Evolutionary conservation across 2,329 filamentous ascomycete genomes (phyloP).

Genomic region (Beauveria varroae): DNA sequence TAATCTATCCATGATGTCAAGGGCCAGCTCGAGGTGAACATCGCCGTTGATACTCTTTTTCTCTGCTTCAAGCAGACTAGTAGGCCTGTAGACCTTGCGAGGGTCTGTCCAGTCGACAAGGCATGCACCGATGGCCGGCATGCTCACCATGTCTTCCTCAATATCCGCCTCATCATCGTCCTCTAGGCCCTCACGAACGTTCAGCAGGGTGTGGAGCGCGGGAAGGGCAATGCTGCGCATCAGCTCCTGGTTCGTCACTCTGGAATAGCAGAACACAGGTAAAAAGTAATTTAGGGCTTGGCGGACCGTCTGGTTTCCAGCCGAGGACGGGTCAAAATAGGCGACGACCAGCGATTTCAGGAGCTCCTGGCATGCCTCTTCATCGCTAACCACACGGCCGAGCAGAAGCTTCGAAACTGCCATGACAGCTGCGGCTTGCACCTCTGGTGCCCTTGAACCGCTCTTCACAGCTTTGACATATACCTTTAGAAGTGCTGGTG

Average conservation of each 20-base stretch:
- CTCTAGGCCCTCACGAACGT: constrained; percentile 62
- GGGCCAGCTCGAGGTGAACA: constrained; percentile 72
- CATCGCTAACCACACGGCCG: constrained; percentile 67
- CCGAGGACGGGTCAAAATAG: constrained; percentile 83
- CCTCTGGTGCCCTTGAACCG: constrained; percentile 58
- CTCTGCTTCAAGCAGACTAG: constrained; percentile 43
- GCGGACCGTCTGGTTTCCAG: constrained; percentile 70
- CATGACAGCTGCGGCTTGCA: constrained; percentile 74
- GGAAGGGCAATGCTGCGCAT: constrained; percentile 70
- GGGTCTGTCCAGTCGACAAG: constrained; percentile 95
- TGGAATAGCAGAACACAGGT: constrained; percentile 86
- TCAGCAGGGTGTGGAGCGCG: constrained; percentile 67
- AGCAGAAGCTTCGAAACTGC: constrained; percentile 83
- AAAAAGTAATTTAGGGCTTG: constrained; percentile 91
- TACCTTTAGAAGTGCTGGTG: constrained; percentile 71
- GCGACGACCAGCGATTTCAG: constrained; percentile 75
- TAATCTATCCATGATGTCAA: constrained; percentile 68
- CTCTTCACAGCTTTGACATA: constrained; percentile 75
- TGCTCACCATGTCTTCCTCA: constrained; percentile 69
- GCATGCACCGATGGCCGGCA: constrained; percentile 71
- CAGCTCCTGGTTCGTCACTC: constrained; percentile 71
- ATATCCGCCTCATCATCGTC: constrained; percentile 71
- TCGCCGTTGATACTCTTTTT: constrained; percentile 64
- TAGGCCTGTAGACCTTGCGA: constrained; percentile 59
- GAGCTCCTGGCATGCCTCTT: constrained; percentile 60